A percentile compares a stretch with the other conserved stretches of the same genome.
Evolutionary conservation across 2,329 filamentous ascomycete genomes (phyloP).

Genomic region (Rhynchosporium agropyri): DNA sequence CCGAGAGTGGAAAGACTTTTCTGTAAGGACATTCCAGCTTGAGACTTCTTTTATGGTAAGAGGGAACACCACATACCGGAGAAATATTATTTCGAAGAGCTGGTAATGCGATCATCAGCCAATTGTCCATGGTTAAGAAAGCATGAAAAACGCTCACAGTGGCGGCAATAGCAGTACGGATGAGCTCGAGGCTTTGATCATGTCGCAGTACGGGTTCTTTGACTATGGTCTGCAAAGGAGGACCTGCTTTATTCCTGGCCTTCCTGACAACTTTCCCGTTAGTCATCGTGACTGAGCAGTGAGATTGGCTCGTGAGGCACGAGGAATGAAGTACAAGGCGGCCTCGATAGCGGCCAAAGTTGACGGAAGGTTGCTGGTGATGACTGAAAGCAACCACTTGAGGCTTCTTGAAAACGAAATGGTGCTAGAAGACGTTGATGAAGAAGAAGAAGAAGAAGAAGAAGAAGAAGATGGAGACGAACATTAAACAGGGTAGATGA

Average conservation of each 20-base stretch:
- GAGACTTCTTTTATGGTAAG: background rate
- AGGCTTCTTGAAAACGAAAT: too few species aligned
- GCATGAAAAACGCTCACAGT: background rate
- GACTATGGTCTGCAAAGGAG: background rate
- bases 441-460: background rate
- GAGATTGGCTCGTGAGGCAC: too few species aligned
- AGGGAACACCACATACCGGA: background rate
- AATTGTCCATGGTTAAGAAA: background rate
- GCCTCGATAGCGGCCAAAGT: too few species aligned
- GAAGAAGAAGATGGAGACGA: background rate
- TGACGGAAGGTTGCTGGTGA: too few species aligned
- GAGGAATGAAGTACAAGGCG: background rate
- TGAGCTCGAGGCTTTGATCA: constrained; percentile 3
- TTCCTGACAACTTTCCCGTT: background rate
- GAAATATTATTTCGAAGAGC: constrained; percentile 6
- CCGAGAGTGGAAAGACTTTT: constrained; percentile 4
- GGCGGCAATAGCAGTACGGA: constrained; percentile 7
- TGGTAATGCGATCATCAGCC: background rate
- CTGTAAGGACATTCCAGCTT: background rate
- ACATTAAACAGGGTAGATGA: background rate
- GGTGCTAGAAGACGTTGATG: background rate
- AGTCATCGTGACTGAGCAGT: background rate
- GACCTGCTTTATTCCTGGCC: background rate
- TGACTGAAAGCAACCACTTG: too few species aligned
- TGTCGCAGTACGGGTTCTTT: background rate